Conservation (phyloP, 768 basidiomycete genomes). For the Crepidotus variabilis region DNA sequence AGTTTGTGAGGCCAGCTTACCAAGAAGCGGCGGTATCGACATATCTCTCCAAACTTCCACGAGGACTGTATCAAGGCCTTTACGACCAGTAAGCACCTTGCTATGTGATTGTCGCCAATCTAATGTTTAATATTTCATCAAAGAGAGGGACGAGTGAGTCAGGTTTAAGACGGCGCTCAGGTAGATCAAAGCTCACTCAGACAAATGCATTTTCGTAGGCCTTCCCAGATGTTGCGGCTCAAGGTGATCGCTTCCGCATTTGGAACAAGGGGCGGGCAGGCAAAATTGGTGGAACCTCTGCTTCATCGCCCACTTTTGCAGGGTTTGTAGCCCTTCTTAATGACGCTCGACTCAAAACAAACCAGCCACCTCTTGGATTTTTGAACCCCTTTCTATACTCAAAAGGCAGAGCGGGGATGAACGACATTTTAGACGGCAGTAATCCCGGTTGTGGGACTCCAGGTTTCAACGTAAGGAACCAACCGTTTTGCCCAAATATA, state of each 20-base stretch:
- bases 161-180: background rate
- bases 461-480: conserved; percentile 5
- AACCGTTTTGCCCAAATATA: background rate
- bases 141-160: conserved; percentile 4
- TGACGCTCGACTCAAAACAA: conserved; percentile 39
- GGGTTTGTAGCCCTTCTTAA: conserved; percentile 49
- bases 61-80: conserved; percentile 15
- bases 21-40: conserved; percentile 11
- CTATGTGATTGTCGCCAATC: background rate
- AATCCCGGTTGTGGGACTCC: conserved; percentile 6
- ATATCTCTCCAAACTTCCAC: conserved; percentile 12
- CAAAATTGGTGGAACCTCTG: conserved; percentile 45
- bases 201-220: conserved; percentile 42
- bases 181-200: conserved; percentile 27
- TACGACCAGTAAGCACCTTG: conserved; percentile 11
- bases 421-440: conserved; percentile 4
- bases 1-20: conserved; percentile 16
- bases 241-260: conserved; percentile 30
- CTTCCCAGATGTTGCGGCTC: conserved; percentile 51
- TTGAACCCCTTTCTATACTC: conserved; percentile 7
- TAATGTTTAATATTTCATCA: background rate
- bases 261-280: conserved; percentile 30
- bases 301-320: conserved; percentile 44
- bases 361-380: conserved; percentile 32
- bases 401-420: background rate